Evolutionary conservation across 2,329 filamentous ascomycete genomes (phyloP).

Genomic region (Aureobasidium sp.): DNA sequence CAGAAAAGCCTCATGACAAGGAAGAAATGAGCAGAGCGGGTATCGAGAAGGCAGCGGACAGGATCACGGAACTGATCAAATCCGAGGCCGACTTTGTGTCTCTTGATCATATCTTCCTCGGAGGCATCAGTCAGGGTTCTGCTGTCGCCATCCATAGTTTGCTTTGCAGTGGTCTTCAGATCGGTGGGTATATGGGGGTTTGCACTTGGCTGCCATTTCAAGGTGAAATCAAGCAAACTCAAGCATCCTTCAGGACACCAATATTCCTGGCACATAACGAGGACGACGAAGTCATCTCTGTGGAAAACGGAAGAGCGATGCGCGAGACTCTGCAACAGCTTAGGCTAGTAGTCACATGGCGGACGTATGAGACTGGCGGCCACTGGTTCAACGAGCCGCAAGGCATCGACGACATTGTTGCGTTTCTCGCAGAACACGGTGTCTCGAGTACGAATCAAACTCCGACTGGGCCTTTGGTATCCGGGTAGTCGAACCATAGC

Average conservation of each 20-base stretch:
- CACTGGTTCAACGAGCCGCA: conserved; percentile 21
- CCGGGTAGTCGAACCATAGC: no score
- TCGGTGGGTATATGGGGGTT: conserved; percentile 8
- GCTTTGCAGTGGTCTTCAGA: neutral
- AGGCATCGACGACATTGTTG: conserved; percentile 18
- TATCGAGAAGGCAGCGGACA: neutral
- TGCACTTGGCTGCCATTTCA: conserved; percentile 9
- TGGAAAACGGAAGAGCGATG: conserved; percentile 13
- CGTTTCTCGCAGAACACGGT: conserved; percentile 10
- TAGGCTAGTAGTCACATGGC: conserved; percentile 17
- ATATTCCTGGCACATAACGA: conserved; percentile 17
- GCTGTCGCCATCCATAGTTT: conserved; percentile 3
- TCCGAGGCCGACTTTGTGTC: neutral
- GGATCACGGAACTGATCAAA: neutral
- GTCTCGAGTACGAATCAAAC: neutral
- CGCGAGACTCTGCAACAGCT: conserved; percentile 8
- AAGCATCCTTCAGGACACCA: conserved; percentile 15
- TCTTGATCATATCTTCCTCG: conserved; percentile 3
- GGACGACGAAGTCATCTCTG: conserved; percentile 18
- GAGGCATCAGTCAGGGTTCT: conserved; percentile 12
- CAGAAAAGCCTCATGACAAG: conserved; percentile 22
- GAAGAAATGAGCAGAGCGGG: conserved; percentile 13
- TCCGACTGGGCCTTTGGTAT: neutral
- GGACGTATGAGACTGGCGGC: conserved; percentile 16
- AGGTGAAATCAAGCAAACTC: neutral